phyloP scores from a whole-genome alignment of 129 eudicot genomes.

The Artemisia argyi region DNA sequence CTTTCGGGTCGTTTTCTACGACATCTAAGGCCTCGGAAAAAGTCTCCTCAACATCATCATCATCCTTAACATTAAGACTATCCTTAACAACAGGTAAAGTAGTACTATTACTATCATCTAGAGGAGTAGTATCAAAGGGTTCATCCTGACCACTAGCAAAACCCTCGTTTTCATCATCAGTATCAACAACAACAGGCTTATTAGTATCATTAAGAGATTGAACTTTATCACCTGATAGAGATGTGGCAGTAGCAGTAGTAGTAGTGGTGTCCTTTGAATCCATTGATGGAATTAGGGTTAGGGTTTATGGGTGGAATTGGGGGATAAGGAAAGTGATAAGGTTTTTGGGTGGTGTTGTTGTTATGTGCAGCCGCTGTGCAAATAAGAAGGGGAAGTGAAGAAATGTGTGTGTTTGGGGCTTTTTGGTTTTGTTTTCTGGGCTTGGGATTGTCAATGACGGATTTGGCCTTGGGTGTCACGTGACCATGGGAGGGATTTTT shows the following conservation, averaged over 20 bases:
- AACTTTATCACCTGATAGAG: constrained; percentile 30
- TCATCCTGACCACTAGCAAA: constrained; percentile 76
- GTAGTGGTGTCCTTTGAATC: constrained; percentile 34
- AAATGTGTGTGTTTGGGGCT: too few relatives aligned
- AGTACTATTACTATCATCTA: constrained; percentile 19
- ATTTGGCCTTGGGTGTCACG: not conserved
- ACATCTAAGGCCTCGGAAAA: constrained; percentile 30
- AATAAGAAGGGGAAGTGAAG: too few relatives aligned
- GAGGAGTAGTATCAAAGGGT: constrained; percentile 39
- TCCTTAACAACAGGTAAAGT: not conserved
- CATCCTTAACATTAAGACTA: not conserved
- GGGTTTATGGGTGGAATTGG: constrained; percentile 35
- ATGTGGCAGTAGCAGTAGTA: constrained; percentile 21
- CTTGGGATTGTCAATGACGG: not conserved
- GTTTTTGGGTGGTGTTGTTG: constrained; percentile 10
- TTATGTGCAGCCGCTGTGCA: constrained; percentile 11
- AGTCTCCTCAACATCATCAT: constrained; percentile 31
- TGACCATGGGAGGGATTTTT: not conserved
- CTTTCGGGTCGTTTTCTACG: not conserved
- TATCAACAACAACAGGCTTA: constrained; percentile 16
- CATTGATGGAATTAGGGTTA: constrained; percentile 31
- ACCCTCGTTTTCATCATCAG: constrained; percentile 48
- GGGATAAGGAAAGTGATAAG: constrained; percentile 37
- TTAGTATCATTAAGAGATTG: constrained; percentile 14
- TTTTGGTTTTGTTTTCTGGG: not conserved